Base-by-base conservation (phyloP, 495 filamentous ascomycete genomes). In the Aspergillus mulundensis region DNA sequence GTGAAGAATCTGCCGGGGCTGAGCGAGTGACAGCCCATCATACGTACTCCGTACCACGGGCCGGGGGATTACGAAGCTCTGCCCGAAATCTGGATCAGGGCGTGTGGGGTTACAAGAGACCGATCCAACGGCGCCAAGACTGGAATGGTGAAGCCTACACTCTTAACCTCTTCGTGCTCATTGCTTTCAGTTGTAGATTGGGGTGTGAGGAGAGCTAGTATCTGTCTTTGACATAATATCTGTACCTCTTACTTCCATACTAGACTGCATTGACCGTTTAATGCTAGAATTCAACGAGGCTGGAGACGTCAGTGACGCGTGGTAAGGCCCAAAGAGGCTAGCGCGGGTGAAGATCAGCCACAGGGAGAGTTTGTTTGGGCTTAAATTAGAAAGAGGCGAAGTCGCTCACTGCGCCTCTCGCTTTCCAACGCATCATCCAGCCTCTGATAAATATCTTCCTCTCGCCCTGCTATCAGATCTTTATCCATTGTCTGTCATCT, bases 311-410 rank as follows among this genome's bases (percentile, higher is more conserved):
- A 59, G 51, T 38, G 61, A 61, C 51, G 54, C 47, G 50, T 49
- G 34, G 40, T 32, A 53, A 16, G 28, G 11, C 60, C 55, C 12
- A 40, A 45, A n/a, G 4, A 8, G 52, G 60, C 36, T 58, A 62
- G 56, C n/a, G 8, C n/a, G 18, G 15, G 14, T 25, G 38, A 41
- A 28, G 46, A 50, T 56, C 54, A 56, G 54, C 54, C 54, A 56
- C 54, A 44, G 34, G 32, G 25, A 28, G 8, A 24, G 8, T 25
- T 40, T 39, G 20, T 25, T 57, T 50, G 44, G 7, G 28, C 39
- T 42, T 43, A 44, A 50, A 34, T 50, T 50, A 44, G 39, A 44
- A 57, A 50, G 54, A 57, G 54, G 54, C 54, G 54, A 41, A 57
- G 54, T 44, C 20, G 15, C 34, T 38, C 15, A 40, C 40, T 52